These are phyloP conservation scores for Mortierella sp. DNA, from an alignment of 371 early-diverging fungal genomes.

Conservation along the genomic window DNA sequence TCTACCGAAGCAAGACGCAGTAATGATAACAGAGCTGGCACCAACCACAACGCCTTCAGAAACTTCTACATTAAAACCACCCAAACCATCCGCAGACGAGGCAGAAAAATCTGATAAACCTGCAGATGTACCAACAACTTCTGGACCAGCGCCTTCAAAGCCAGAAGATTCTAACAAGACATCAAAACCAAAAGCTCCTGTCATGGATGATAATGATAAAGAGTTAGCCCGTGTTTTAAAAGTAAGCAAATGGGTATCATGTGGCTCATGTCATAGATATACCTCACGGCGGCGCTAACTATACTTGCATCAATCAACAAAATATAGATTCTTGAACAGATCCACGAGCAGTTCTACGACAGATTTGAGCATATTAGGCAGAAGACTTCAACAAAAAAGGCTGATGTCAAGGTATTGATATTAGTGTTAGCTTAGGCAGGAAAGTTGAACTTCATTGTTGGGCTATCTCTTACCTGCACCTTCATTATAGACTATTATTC, in stretches of 20 bases:
- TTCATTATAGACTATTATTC: constrained; percentile 51
- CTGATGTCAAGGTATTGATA: constrained; percentile 62
- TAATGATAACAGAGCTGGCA: not conserved
- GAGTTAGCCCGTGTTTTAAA: constrained; percentile 66
- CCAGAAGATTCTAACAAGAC: constrained; percentile 45
- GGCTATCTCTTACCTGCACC: no score
- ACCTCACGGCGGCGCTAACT: not conserved
- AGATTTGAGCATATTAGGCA: constrained; percentile 40
- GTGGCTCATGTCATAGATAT: not conserved
- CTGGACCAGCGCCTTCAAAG: constrained; percentile 29
- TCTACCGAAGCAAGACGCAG: constrained; percentile 59
- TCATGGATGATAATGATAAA: constrained; percentile 65
- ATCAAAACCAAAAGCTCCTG: constrained; percentile 49
- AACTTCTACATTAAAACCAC: not conserved
- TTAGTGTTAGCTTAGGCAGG: not conserved
- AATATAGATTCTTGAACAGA: constrained; percentile 62
- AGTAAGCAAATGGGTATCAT: constrained; percentile 40
- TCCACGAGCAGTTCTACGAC: constrained; percentile 69
- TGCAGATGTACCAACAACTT: not conserved
- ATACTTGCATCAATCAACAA: not conserved
- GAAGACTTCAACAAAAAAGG: constrained; percentile 28
- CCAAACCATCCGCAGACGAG: not conserved
- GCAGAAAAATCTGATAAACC: not conserved
- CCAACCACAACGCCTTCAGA: constrained; percentile 8
- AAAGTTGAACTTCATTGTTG: no score